phyloP scores from a whole-genome alignment of 352 stramenopile genomes.

The Phytophthora constricta region DNA sequence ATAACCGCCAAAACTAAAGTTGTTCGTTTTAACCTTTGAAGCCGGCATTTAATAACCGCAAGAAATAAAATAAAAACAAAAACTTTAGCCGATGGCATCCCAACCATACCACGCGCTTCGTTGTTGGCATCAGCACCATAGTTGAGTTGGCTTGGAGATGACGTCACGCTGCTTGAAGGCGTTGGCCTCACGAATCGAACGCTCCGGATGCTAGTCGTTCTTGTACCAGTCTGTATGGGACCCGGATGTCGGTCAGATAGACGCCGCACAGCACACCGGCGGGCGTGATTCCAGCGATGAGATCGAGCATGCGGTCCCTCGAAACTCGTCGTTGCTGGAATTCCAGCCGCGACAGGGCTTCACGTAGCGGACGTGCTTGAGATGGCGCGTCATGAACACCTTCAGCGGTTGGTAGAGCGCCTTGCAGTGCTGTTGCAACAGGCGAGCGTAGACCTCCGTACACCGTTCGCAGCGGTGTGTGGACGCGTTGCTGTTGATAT shows the following conservation, averaged over 20 bases:
- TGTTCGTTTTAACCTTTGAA: too few species aligned
- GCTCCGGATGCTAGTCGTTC: background rate
- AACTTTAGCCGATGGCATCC: too few species aligned
- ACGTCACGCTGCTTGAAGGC: too few species aligned
- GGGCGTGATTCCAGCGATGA: slow-evolving; percentile 11
- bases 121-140: too few species aligned
- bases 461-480: slow-evolving; percentile 32
- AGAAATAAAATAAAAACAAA: too few species aligned
- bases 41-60: too few species aligned
- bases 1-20: background rate
- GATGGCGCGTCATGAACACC: slow-evolving; percentile 25
- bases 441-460: slow-evolving; percentile 24
- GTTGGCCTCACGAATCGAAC: background rate
- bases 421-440: slow-evolving; percentile 31
- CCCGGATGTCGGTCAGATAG: slow-evolving; percentile 10
- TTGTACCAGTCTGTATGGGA: background rate
- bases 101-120: too few species aligned
- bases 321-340: background rate
- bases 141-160: too few species aligned
- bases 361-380: slow-evolving; percentile 40
- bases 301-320: background rate
- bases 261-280: slow-evolving; percentile 13
- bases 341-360: slow-evolving; percentile 26
- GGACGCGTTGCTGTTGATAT: slow-evolving; percentile 13
- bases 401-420: slow-evolving; percentile 36